Evolutionary conservation across 108 stramenopile species (phyloP).

Genomic region (Fragilaria crotonensis): DNA sequence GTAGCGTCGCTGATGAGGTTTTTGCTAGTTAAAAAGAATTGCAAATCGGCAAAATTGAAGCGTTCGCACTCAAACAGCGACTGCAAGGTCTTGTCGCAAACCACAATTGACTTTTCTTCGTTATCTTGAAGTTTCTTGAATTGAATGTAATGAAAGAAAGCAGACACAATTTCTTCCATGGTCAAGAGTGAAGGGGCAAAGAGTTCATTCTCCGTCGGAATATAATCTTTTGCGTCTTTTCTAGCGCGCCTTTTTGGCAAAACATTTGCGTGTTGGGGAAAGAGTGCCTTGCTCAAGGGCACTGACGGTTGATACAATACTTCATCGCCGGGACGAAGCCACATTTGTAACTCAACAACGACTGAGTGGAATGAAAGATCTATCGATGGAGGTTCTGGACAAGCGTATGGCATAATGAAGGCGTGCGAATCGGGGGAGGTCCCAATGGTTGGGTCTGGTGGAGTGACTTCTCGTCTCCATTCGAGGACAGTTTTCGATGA

Average conservation of each 20-base stretch:
- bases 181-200: conserved; percentile 50
- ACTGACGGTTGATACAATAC: conserved; percentile 37
- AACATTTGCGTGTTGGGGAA: conserved; percentile 41
- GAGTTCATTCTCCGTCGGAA: conserved; percentile 49
- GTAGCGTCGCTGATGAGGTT: conserved; percentile 31
- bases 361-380: conserved; percentile 36
- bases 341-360: conserved; percentile 17
- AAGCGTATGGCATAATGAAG: conserved; percentile 37
- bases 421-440: conserved; percentile 48
- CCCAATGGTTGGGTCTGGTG: conserved; percentile 26
- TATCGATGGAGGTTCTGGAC: conserved; percentile 23
- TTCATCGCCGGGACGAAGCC: conserved; percentile 14
- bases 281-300: conserved; percentile 41
- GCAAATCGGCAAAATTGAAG: conserved; percentile 53
- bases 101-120: conserved; percentile 44
- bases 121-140: conserved; percentile 49
- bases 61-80: conserved; percentile 57
- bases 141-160: conserved; percentile 57
- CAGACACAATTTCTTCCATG: conserved; percentile 56
- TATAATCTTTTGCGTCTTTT: conserved; percentile 9
- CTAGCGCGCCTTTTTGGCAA: conserved; percentile 3
- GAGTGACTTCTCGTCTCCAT: conserved; percentile 14
- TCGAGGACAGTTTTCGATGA: not conserved
- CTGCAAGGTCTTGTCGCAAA: conserved; percentile 49
- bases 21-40: conserved; percentile 40